Evolutionary conservation across 148 eudicot species (phyloP).

Genomic region (Pharnaceum exiguum): DNA sequence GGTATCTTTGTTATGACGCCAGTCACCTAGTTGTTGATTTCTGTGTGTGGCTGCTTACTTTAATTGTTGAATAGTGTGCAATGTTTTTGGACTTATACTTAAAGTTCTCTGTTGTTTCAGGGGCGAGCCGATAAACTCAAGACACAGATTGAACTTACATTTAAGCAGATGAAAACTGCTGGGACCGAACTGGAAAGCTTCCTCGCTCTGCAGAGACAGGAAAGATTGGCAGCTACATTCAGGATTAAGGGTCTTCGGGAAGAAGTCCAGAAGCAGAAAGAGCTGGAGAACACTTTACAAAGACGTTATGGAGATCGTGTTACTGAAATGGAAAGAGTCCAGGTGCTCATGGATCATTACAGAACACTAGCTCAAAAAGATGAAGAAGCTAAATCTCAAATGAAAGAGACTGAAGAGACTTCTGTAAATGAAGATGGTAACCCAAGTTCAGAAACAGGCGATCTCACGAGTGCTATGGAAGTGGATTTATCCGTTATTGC

Average conservation of each 20-base stretch:
- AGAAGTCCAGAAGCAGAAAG: constrained; percentile 95
- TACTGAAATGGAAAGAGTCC: constrained; percentile 49
- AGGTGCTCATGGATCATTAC: constrained; percentile 39
- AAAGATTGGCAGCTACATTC: constrained; percentile 68
- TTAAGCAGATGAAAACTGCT: constrained; percentile 92
- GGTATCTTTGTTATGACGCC: too few species aligned
- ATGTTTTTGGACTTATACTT: too few species aligned
- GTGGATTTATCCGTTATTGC: constrained; percentile 20
- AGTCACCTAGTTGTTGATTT: too few species aligned
- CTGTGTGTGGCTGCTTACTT: neutral
- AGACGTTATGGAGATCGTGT: constrained; percentile 68
- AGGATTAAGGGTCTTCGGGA: constrained; percentile 89
- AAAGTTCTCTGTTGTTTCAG: too few species aligned
- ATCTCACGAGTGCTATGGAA: constrained; percentile 22
- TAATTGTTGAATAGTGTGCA: neutral
- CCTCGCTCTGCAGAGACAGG: constrained; percentile 82
- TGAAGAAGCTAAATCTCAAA: constrained; percentile 54
- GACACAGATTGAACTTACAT: constrained; percentile 79
- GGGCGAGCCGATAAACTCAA: constrained; percentile 70
- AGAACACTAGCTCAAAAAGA: constrained; percentile 41
- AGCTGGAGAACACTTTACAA: constrained; percentile 74
- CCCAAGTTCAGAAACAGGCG: constrained; percentile 20
- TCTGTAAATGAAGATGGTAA: constrained; percentile 25
- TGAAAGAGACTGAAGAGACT: constrained; percentile 31
- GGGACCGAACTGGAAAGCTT: constrained; percentile 94